These are phyloP conservation scores for Marsdenia floribunda DNA, from an alignment of 257 asterid genomes.

Conservation along the genomic window DNA sequence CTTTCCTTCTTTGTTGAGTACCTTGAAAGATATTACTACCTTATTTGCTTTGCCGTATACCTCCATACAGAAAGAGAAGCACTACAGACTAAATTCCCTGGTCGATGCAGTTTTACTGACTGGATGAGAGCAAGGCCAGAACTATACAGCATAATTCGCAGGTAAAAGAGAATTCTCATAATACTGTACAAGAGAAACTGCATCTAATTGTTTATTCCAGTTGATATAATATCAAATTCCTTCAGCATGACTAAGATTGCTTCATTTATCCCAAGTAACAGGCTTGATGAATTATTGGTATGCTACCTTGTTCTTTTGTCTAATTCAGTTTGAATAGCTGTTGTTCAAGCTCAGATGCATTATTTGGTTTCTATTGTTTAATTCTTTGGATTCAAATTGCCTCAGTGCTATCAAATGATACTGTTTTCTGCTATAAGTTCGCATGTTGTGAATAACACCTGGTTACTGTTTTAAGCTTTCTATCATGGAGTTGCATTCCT, in stretches of 20 bases:
- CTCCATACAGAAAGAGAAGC: conserved; percentile 83
- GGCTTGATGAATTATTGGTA: not conserved
- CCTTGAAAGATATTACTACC: conserved; percentile 97
- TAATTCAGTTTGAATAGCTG: not conserved
- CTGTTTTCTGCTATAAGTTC: not conserved
- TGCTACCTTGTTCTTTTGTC: not conserved
- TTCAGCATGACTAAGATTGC: not conserved
- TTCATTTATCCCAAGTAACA: not conserved
- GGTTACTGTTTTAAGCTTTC: not conserved
- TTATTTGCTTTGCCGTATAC: conserved; percentile 93
- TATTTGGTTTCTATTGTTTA: not conserved
- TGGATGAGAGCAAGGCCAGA: conserved; percentile 99
- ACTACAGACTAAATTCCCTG: conserved; percentile 50
- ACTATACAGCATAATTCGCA: conserved; percentile 86
- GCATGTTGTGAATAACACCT: not conserved
- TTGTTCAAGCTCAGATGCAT: not conserved
- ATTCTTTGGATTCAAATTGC: not conserved
- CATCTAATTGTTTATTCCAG: not conserved
- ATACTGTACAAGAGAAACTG: not conserved
- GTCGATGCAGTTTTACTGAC: conserved; percentile 72
- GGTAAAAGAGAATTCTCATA: conserved; percentile 39
- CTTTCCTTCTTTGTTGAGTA: conserved; percentile 97
- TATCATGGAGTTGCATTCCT: not conserved
- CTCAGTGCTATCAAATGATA: not conserved
- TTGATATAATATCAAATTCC: not conserved